A percentile compares a stretch with the other conserved stretches of the same genome.
Conservation (phyloP, 768 basidiomycete species). For the Rhizopogon salebrosus region DNA sequence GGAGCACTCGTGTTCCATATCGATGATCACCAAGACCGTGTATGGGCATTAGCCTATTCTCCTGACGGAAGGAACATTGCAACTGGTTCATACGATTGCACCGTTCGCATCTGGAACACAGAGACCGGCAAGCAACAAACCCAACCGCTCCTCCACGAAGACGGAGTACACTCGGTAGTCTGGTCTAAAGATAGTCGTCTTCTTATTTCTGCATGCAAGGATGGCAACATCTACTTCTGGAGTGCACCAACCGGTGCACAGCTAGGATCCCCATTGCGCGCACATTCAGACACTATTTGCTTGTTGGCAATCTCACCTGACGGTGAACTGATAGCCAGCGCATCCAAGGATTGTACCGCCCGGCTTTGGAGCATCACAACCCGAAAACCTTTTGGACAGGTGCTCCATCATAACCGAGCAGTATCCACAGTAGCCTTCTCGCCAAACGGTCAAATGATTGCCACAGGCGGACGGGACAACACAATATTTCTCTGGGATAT, state of each 20-base stretch:
- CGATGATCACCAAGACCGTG: not conserved
- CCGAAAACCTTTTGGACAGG: not conserved
- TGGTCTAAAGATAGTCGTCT: not conserved
- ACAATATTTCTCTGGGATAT: no score
- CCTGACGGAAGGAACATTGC: conserved; percentile 37
- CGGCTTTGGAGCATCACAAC: not conserved
- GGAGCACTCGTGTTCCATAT: not conserved
- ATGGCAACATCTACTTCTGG: not conserved
- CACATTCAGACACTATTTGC: not conserved
- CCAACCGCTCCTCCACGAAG: not conserved
- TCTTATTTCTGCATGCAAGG: not conserved
- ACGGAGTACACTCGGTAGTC: not conserved
- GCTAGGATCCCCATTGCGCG: not conserved
- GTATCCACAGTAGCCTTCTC: no score
- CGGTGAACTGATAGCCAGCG: conserved; percentile 6
- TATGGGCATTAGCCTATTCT: conserved; percentile 28
- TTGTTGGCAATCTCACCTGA: not conserved
- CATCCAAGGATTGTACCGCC: conserved; percentile 5
- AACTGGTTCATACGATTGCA: conserved; percentile 15
- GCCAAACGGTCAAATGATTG: no score
- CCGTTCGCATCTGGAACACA: not conserved
- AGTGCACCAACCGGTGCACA: not conserved
- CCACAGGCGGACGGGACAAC: no score
- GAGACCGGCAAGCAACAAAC: not conserved
- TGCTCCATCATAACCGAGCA: no score